Evolutionary conservation across 192 early-diverging fungal genomes (phyloP), one percentile per base, ranked within the genome.

Genomic region (Funneliformis geosporum): DNA sequence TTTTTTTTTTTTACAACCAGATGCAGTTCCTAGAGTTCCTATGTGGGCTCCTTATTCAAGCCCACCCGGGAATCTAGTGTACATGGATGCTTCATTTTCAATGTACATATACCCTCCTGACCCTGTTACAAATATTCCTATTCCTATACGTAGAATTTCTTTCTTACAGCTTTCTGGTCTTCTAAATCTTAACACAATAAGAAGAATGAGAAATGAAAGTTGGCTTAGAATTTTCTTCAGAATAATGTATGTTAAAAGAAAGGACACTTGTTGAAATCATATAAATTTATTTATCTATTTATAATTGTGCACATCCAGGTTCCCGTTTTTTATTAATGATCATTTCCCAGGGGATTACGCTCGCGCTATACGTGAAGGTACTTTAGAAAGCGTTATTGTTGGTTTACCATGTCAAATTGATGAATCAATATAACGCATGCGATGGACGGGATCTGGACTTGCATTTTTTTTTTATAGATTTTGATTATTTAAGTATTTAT

Each of bases 51-150:
- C 82, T 18, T 85, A 82, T 71, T 85, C 85, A 16, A 88, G 84
- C 4, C 87, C 85, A n/a, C 88, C 88, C n/a, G 88, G 88, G 1
- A 88, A 87, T 10, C 69, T 89, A 25, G 88, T 89, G 8, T 89
- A 87, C 74, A 88, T 89, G 23, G 87, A 87, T 62, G 82, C 85
- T 18, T 76, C 83, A 23, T 83, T 81, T 50, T 85, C 75, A 14
- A 79, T 89, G 40, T 85, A 83, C 3, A 61, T 89, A 43, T 89
- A 88, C 80, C 88, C 88, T 25, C 88, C 88, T 4, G 83, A 89
- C 60, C 86, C 85, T 27, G 61, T 81, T 21, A 86, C 87, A 6
- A 80, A 87, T 9, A 80, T 81, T 62, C 87, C 88, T 5, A 83
- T 89, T 16, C 86, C 87, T 9, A 82, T 87, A 21, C 76, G 87